These are phyloP conservation scores for Verticillium longisporum DNA, from an alignment of 2,329 filamentous ascomycete species.

Conservation along the genomic window DNA sequence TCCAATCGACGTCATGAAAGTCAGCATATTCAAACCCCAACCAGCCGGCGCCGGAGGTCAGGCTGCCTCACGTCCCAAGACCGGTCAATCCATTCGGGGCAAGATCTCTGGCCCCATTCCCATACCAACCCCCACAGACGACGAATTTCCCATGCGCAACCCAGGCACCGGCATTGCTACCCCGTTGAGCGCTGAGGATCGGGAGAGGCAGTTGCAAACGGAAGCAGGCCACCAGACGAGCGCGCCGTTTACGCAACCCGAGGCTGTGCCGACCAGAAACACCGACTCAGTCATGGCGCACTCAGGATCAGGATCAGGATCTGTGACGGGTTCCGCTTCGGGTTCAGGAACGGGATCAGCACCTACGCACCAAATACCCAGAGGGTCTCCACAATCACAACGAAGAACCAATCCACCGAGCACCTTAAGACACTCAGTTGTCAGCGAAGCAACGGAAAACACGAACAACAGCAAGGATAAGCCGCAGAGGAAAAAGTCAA, in stretches of 20 bases:
- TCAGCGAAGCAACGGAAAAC: slow-evolving; percentile 33
- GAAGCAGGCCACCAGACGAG: background rate
- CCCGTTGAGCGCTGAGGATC: slow-evolving; percentile 18
- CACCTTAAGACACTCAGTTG: slow-evolving; percentile 38
- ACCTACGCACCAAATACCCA: slow-evolving; percentile 6
- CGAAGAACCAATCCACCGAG: slow-evolving; percentile 30
- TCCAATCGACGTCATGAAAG: slow-evolving; percentile 23
- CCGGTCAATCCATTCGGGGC: slow-evolving; percentile 45
- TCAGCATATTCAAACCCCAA: slow-evolving; percentile 37
- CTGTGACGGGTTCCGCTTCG: slow-evolving; percentile 3
- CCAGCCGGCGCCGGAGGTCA: slow-evolving; percentile 28
- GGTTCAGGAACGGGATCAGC: background rate
- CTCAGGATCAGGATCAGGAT: background rate
- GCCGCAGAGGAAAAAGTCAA: slow-evolving; percentile 49
- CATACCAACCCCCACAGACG: slow-evolving; percentile 38
- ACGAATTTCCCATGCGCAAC: slow-evolving; percentile 47
- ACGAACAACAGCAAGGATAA: slow-evolving; percentile 22
- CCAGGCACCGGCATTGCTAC: slow-evolving; percentile 28
- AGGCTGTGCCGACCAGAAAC: slow-evolving; percentile 4
- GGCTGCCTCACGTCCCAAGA: slow-evolving; percentile 18
- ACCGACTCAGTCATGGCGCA: slow-evolving; percentile 5
- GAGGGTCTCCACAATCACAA: slow-evolving; percentile 17
- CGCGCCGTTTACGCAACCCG: background rate
- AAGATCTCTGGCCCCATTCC: slow-evolving; percentile 57
- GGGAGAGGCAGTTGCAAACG: slow-evolving; percentile 12